Percentiles rank a stretch among this genome's conserved stretches.
phyloP scores from a whole-genome alignment of 352 stramenopile genomes.

The Globisporangium irregulare region DNA sequence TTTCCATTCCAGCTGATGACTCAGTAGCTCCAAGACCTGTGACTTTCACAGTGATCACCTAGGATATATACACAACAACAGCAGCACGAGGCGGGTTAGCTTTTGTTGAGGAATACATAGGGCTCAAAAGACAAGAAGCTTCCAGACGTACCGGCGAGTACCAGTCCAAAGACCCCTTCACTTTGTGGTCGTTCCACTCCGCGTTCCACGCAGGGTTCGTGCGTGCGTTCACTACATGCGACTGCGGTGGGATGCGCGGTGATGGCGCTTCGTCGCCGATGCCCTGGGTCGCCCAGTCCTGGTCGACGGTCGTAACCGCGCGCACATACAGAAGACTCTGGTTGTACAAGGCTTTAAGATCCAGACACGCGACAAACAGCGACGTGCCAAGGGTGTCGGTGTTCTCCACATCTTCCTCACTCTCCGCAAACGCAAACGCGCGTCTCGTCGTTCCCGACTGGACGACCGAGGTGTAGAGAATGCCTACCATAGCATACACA shows the following conservation, averaged over 20 bases:
- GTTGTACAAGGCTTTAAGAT: constrained; percentile 28
- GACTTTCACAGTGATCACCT: constrained; percentile 40
- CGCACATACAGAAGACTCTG: constrained; percentile 52
- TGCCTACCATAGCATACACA: constrained; percentile 13
- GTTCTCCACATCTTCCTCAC: constrained; percentile 29
- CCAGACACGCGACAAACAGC: constrained; percentile 62
- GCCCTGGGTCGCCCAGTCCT: constrained; percentile 70
- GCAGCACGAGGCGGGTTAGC: neutral
- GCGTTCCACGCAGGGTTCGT: constrained; percentile 63
- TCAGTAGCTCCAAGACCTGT: neutral
- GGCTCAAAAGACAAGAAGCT: neutral
- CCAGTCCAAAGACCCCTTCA: constrained; percentile 61
- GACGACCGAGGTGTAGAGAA: constrained; percentile 41
- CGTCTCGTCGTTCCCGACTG: constrained; percentile 57
- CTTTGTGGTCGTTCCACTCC: constrained; percentile 65
- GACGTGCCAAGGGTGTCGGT: constrained; percentile 60
- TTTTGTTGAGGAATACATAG: neutral
- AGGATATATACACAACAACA: neutral
- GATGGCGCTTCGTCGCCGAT: constrained; percentile 45
- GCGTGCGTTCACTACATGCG: constrained; percentile 78
- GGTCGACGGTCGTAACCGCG: constrained; percentile 67
- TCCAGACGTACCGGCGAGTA: constrained; percentile 47
- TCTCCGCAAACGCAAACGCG: constrained; percentile 54
- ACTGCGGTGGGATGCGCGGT: constrained; percentile 69
- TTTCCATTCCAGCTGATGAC: neutral